These are phyloP conservation scores for Hypholoma fasciculare DNA, from an alignment of 768 basidiomycete species.

Conservation along the genomic window DNA sequence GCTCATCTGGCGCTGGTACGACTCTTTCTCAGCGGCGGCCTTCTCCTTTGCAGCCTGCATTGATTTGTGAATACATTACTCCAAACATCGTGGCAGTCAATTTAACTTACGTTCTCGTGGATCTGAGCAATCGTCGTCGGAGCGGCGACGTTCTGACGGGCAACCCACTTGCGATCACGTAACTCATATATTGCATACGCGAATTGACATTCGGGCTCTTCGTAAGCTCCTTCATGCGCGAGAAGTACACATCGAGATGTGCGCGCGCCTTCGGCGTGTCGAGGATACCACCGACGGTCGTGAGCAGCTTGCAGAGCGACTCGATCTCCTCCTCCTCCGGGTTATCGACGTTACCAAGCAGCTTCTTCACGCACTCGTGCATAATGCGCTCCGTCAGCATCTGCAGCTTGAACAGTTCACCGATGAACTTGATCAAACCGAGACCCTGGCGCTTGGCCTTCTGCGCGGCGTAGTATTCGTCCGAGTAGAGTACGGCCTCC, in stretches of 20 bases:
- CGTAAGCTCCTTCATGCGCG: constrained; percentile 81
- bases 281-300: constrained; percentile 82
- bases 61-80: constrained; percentile 2
- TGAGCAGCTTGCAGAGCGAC: constrained; percentile 88
- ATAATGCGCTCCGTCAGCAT: constrained; percentile 98
- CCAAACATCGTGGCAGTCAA: not conserved
- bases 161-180: constrained; percentile 79
- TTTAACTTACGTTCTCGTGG: constrained; percentile 72
- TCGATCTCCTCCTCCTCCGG: constrained; percentile 99
- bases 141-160: constrained; percentile 69
- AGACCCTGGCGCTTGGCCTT: constrained; percentile 98
- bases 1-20: constrained; percentile 57
- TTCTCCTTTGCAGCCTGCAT: constrained; percentile 81
- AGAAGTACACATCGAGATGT: constrained; percentile 93
- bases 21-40: constrained; percentile 61
- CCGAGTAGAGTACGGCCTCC: constrained; percentile 83
- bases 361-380: constrained; percentile 97
- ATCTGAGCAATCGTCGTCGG: constrained; percentile 89
- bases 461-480: constrained; percentile 94
- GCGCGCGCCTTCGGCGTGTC: constrained; percentile 81
- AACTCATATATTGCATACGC: constrained; percentile 95
- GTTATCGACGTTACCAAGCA: constrained; percentile 89
- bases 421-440: constrained; percentile 97
- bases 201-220: constrained; percentile 76
- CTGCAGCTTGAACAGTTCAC: constrained; percentile 98